Base-by-base conservation (phyloP, 768 basidiomycete species). In the Omphalotus guepiniiformis region DNA sequence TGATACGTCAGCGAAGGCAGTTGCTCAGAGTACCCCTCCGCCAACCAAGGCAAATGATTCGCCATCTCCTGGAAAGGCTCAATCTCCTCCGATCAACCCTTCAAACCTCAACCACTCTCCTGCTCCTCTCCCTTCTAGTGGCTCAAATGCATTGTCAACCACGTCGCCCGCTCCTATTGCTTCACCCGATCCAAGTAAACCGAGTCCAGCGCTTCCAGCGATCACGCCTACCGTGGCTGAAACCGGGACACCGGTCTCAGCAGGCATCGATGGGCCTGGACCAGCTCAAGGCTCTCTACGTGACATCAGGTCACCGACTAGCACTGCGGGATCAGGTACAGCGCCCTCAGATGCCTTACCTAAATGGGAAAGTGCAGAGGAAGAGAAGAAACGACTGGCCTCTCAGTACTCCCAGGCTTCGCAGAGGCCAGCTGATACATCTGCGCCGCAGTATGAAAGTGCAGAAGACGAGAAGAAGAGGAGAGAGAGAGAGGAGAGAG, bases 221-320 rank as follows among this genome's bases (percentile, higher is more conserved):
- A 61, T 61, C n/a, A 66, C 65, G 6, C 85, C 83, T 3, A 88
- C 85, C 3, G 73, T 90, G 6, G 83, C 87, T 8, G 87, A 88
- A 60, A 87, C 87, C 0, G 85, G 84, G 11, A 66, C 85, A n/a
- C 86, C 85, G 15, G 66, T 85, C n/a, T 63, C 73, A 15, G 80
- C 82, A 3, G 77, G 82, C 15, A 66, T 70, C 3, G 63, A 57
- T 0, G 86, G 84, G 6, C 82, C 84, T 34, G 84, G 85, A 3
- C 83, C 83, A 4, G 73, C 78, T 2, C 79, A 76, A 51, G 86
- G 84, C 4, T 82, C 83, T 2, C 65, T 87, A 47, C 73, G 63
- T 52, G 74, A 82, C 48, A 68, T 80, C 54, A 73, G 65, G 43
- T 62, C 55, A 21, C 66, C 70, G 19, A 67, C 70, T 19, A 49